Evolutionary conservation across 2,329 filamentous ascomycete genomes (phyloP).

Genomic region (Xylariomycetidae sp.): DNA sequence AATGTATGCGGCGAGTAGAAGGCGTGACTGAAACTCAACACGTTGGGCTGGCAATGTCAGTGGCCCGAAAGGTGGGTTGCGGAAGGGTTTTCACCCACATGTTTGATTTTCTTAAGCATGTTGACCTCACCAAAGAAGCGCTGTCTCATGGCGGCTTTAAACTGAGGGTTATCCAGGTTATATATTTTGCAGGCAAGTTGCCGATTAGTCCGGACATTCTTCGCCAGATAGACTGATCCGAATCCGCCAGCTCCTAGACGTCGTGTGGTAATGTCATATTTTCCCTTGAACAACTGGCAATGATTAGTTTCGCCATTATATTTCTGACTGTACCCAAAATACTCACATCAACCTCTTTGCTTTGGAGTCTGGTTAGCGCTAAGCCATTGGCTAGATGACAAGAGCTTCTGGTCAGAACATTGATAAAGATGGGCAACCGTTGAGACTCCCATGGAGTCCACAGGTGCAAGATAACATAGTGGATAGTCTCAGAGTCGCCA

Average conservation of each 20-base stretch:
- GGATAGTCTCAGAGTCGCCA: too few relatives aligned
- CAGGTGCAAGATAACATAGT: slow-evolving; percentile 24
- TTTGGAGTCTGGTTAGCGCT: slow-evolving; percentile 10
- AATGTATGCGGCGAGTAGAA: slow-evolving; percentile 43
- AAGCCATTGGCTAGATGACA: too few relatives aligned
- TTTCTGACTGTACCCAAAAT: too few relatives aligned
- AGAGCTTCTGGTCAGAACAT: too few relatives aligned
- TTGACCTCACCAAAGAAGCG: slow-evolving; percentile 45
- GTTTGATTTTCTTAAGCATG: slow-evolving; percentile 48
- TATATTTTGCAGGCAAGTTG: slow-evolving; percentile 69
- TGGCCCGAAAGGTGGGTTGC: not conserved
- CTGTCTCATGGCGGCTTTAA: slow-evolving; percentile 22
- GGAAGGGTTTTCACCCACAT: slow-evolving; percentile 38
- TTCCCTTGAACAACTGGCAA: slow-evolving; percentile 39
- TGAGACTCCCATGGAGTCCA: slow-evolving; percentile 29
- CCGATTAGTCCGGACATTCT: slow-evolving; percentile 44
- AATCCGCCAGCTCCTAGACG: slow-evolving; percentile 50
- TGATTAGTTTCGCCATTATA: too few relatives aligned
- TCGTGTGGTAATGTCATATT: slow-evolving; percentile 44
- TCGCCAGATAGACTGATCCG: slow-evolving; percentile 50
- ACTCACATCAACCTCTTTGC: too few relatives aligned
- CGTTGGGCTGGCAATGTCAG: slow-evolving; percentile 42
- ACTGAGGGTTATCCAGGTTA: slow-evolving; percentile 36
- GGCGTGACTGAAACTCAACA: slow-evolving; percentile 47
- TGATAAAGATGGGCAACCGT: not conserved